These are phyloP conservation scores for Floccularia luteovirens DNA, from an alignment of 768 basidiomycete genomes.

Conservation along the genomic window DNA sequence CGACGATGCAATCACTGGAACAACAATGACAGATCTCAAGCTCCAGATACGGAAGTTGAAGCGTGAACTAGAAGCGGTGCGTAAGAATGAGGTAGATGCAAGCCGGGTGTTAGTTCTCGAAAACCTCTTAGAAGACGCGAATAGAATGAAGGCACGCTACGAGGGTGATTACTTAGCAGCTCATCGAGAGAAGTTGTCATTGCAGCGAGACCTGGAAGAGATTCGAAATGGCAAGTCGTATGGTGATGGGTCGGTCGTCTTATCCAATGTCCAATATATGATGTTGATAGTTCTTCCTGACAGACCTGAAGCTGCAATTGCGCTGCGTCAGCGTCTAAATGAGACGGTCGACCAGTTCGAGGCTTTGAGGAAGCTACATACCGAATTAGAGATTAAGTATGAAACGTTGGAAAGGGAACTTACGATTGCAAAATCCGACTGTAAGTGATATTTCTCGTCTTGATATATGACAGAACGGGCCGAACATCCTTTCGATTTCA, in stretches of 20 bases:
- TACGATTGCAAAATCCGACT: conserved; percentile 77
- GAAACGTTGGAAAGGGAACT: conserved; percentile 60
- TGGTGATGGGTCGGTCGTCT: conserved; percentile 63
- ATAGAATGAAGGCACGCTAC: conserved; percentile 82
- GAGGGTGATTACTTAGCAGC: conserved; percentile 81
- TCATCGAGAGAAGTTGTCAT: conserved; percentile 74
- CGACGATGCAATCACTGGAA: conserved; percentile 78
- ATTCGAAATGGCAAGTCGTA: conserved; percentile 80
- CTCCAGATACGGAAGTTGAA: conserved; percentile 77
- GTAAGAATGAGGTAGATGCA: conserved; percentile 69
- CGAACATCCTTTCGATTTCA: conserved; percentile 18
- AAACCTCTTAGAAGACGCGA: conserved; percentile 87
- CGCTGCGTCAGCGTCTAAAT: conserved; percentile 79
- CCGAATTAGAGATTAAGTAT: conserved; percentile 64
- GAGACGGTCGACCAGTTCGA: conserved; percentile 85
- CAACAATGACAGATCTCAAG: conserved; percentile 89
- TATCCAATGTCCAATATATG: conserved; percentile 5
- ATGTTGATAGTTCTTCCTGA: conserved; percentile 3
- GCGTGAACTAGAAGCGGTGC: conserved; percentile 70
- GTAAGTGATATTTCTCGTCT: conserved; percentile 36
- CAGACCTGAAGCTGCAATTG: conserved; percentile 83
- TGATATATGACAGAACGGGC: background rate
- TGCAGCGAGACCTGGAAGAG: conserved; percentile 81
- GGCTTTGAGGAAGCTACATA: conserved; percentile 52
- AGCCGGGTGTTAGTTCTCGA: conserved; percentile 81